Evolutionary conservation across 495 filamentous ascomycete species (phyloP).

Genomic region (Aspergillus cavernicola): DNA sequence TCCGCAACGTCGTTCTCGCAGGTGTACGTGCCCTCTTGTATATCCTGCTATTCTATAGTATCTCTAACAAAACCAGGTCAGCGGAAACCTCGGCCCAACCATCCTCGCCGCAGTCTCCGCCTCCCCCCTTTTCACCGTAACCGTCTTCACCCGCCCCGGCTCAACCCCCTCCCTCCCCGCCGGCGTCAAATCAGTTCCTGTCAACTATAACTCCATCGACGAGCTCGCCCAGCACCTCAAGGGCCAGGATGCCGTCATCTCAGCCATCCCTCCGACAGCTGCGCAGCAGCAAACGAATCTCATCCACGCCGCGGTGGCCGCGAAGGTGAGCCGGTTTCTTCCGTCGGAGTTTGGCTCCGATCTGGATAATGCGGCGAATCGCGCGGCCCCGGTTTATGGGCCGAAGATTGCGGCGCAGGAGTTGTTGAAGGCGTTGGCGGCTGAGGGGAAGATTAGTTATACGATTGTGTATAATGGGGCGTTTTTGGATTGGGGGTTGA

Average conservation of each 20-base stretch:
- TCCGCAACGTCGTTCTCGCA: slow-evolving; percentile 1
- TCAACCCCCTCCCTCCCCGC: background rate
- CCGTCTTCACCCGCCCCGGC: slow-evolving; percentile 2
- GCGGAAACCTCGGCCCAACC: slow-evolving; percentile 1
- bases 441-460: background rate
- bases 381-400: slow-evolving; percentile 37
- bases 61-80: background rate
- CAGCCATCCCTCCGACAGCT: background rate
- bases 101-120: background rate
- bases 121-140: background rate
- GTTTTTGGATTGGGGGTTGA: slow-evolving; percentile 11
- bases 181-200: background rate
- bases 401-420: slow-evolving; percentile 49
- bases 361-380: slow-evolving; percentile 34
- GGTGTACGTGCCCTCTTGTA: background rate
- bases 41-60: too few relatives aligned
- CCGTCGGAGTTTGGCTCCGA: slow-evolving; percentile 62
- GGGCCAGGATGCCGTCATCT: slow-evolving; percentile 8
- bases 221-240: slow-evolving; percentile 1
- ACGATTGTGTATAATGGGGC: slow-evolving; percentile 2
- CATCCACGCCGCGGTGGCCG: slow-evolving; percentile 58
- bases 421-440: slow-evolving; percentile 29
- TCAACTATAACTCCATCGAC: background rate
- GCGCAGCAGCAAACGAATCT: slow-evolving; percentile 20
- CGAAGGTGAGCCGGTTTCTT: slow-evolving; percentile 59